Base-by-base conservation (phyloP, 768 basidiomycete genomes). In the Pleurotus eryngii region DNA sequence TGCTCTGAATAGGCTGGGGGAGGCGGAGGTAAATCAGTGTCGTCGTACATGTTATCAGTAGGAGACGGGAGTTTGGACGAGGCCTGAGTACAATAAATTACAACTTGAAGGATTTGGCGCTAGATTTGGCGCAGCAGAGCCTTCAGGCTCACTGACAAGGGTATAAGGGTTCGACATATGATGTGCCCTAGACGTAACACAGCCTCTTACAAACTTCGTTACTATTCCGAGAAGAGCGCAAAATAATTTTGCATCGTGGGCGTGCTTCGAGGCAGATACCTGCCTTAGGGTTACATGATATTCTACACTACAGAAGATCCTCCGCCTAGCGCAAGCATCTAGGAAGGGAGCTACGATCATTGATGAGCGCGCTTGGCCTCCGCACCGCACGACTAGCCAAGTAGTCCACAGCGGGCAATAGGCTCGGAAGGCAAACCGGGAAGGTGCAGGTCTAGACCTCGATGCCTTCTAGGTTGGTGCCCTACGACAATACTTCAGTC, bases 391-490 rank as follows among this genome's bases (percentile, higher is more conserved):
- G 30, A 35, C 30, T 35, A 35, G 30, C 30, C 30, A 11, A 35
- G 30, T 35, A 35, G 30, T 35, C 30, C 30, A 35, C 9, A 9
- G 30, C 30, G 30, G 30, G 30, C 30, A 35, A 9, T 35, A 35
- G 30, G 9, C 30, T 35, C 30, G 30, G 30, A 35, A 35, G 30
- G 30, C 9, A 18, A 18, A 46, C 45, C 26, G 56, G 15, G 47
- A 20, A 22, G 38, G 18, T 9, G 1, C 22, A 18, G 5, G 15
- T 27, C 68, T 73, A 93, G 17, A 93, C 79, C 69, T 92, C 90
- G 57, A 92, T 91, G 8, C 86, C 89, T 70, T 94, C 91, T 57
- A 92, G 66, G 69, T 90, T 93, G 7, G 90, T 94, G 35, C 91
- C 91, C 91, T 92, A 45, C 9, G 11, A 15, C 14, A 45, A 22